Evolutionary conservation across 768 basidiomycete genomes (phyloP).

Genomic region (Rhodocollybia butyracea): DNA sequence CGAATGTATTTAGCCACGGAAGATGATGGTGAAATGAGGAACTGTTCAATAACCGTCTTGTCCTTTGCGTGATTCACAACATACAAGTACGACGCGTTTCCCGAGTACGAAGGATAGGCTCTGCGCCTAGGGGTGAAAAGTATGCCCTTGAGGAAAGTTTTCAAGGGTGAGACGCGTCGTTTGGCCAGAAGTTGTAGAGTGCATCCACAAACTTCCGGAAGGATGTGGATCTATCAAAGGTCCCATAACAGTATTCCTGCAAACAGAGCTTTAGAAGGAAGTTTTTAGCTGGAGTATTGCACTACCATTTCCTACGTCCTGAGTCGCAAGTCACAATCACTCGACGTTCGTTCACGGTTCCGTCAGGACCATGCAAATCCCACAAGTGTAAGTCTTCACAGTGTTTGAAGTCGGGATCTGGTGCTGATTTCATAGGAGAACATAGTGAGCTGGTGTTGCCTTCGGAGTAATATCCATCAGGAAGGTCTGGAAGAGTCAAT

Average conservation of each 20-base stretch:
- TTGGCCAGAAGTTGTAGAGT: conserved; percentile 26
- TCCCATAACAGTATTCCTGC: conserved; percentile 82
- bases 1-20: conserved; percentile 50
- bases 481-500: conserved; percentile 39
- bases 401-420: conserved; percentile 36
- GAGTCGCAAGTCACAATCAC: conserved; percentile 30
- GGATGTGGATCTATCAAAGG: conserved; percentile 57
- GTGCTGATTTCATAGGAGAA: conserved; percentile 27
- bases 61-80: conserved; percentile 66
- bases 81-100: conserved; percentile 55
- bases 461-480: conserved; percentile 46
- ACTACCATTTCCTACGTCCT: conserved; percentile 50
- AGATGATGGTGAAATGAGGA: conserved; percentile 43
- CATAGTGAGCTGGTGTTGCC: conserved; percentile 51
- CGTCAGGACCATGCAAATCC: conserved; percentile 46
- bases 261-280: too few species aligned
- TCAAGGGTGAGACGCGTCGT: conserved; percentile 41
- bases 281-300: too few species aligned
- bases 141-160: conserved; percentile 52
- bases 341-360: conserved; percentile 21
- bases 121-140: conserved; percentile 75
- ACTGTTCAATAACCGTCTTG: conserved; percentile 66
- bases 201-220: conserved; percentile 61
- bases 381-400: conserved; percentile 71
- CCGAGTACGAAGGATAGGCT: conserved; percentile 46